These are phyloP conservation scores for Yamadazyma takamatsuzukensis DNA, from an alignment of 805 yeast species.

Conservation along the genomic window DNA sequence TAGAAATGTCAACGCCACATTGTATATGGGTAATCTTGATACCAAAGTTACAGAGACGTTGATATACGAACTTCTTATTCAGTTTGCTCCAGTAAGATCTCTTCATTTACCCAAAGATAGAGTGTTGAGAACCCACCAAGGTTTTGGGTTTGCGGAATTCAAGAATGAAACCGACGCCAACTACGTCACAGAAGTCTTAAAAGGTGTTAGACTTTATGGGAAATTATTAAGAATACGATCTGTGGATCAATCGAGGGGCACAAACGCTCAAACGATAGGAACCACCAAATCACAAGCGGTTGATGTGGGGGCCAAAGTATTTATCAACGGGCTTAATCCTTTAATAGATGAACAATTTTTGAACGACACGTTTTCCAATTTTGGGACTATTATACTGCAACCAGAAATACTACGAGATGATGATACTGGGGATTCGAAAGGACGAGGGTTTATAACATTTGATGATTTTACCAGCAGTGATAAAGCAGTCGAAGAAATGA, in stretches of 20 bases:
- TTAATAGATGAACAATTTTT: slow-evolving; percentile 60
- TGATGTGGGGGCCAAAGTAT: slow-evolving; percentile 52
- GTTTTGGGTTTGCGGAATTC: slow-evolving; percentile 85
- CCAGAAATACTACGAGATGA: slow-evolving; percentile 50
- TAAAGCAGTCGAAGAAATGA: slow-evolving; percentile 62
- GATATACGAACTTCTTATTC: slow-evolving; percentile 78
- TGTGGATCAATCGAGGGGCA: slow-evolving; percentile 11
- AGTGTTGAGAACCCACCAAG: slow-evolving; percentile 67
- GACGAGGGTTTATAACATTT: slow-evolving; percentile 65
- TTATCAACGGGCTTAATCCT: slow-evolving; percentile 60
- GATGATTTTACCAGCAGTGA: slow-evolving; percentile 68
- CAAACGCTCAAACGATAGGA: slow-evolving; percentile 4
- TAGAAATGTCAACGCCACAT: slow-evolving; percentile 57
- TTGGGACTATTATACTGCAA: slow-evolving; percentile 57
- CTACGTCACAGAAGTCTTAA: slow-evolving; percentile 59
- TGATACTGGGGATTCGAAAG: slow-evolving; percentile 47
- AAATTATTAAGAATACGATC: slow-evolving; percentile 43
- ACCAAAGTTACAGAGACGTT: slow-evolving; percentile 66
- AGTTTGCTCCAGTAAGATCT: slow-evolving; percentile 72
- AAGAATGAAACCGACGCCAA: slow-evolving; percentile 57
- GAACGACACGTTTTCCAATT: slow-evolving; percentile 55
- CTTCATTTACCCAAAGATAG: slow-evolving; percentile 80
- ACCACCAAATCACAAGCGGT: slow-evolving; percentile 9
- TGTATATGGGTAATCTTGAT: slow-evolving; percentile 83
- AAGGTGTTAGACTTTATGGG: slow-evolving; percentile 60